Evolutionary conservation across 495 filamentous ascomycete genomes (phyloP).

Genomic region (Aspergillus kassunensis): DNA sequence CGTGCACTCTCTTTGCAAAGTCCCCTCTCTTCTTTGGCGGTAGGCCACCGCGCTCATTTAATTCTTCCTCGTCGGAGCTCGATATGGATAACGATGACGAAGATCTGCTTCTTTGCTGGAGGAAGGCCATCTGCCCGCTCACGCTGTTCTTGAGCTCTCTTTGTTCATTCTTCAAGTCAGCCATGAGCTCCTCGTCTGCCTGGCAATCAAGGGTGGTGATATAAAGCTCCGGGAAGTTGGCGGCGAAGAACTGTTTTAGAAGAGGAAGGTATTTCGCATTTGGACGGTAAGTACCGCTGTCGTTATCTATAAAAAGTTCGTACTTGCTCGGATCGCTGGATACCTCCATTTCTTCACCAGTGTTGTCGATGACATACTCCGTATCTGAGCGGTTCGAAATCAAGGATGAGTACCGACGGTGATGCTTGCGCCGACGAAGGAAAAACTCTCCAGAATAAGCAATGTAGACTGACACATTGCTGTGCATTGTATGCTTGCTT

Average conservation of each 20-base stretch:
- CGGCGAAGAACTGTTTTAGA: constrained; percentile 62
- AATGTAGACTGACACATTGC: constrained; percentile 82
- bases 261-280: constrained; percentile 68
- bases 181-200: constrained; percentile 59
- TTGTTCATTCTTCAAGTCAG: constrained; percentile 58
- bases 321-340: constrained; percentile 64
- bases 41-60: constrained; percentile 52
- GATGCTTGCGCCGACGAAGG: constrained; percentile 60
- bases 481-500: constrained; percentile 94
- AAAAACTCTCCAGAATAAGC: constrained; percentile 94
- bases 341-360: constrained; percentile 30
- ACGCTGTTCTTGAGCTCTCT: constrained; percentile 58
- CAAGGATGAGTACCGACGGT: constrained; percentile 25
- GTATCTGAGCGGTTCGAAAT: constrained; percentile 16
- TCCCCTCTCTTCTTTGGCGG: constrained; percentile 27
- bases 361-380: constrained; percentile 37
- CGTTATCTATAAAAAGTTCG: constrained; percentile 91
- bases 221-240: constrained; percentile 69
- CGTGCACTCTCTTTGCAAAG: constrained; percentile 29
- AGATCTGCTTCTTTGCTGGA: constrained; percentile 61
- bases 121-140: constrained; percentile 58
- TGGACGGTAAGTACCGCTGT: constrained; percentile 88
- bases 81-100: constrained; percentile 54
- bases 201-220: constrained; percentile 66
- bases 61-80: constrained; percentile 70